Evolutionary conservation across 2,329 filamentous ascomycete species (phyloP).

Genomic region (Cercospora berteroae): DNA sequence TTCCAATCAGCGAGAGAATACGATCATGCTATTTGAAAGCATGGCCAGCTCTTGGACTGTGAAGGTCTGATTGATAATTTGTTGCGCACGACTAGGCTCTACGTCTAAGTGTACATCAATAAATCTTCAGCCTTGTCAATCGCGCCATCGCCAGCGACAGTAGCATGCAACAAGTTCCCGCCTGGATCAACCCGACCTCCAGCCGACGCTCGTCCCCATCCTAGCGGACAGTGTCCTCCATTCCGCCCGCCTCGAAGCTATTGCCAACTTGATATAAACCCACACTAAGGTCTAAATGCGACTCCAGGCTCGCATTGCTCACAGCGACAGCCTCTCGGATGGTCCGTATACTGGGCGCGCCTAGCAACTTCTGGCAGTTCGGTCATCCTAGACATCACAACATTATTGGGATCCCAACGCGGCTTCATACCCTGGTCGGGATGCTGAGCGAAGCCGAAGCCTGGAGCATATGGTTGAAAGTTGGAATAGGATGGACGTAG

Average conservation of each 20-base stretch:
- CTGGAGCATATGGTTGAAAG: background rate
- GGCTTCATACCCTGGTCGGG: background rate
- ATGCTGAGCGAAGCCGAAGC: background rate
- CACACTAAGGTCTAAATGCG: background rate
- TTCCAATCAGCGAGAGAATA: background rate
- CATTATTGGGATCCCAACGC: background rate
- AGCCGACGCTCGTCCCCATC: background rate
- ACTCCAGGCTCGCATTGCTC: background rate
- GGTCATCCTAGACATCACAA: background rate
- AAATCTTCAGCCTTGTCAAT: background rate
- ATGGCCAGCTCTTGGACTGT: background rate
- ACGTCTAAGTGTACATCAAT: background rate
- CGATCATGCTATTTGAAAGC: background rate
- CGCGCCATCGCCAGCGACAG: background rate
- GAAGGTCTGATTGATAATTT: background rate
- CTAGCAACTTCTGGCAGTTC: background rate
- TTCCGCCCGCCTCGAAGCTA: background rate
- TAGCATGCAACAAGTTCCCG: background rate
- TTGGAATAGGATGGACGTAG: background rate
- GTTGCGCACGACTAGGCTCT: background rate
- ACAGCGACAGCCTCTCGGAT: background rate
- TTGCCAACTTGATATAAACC: background rate
- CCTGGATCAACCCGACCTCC: background rate
- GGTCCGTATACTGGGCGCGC: background rate
- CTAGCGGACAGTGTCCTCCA: background rate